Percentiles rank a stretch among this genome's conserved stretches.
phyloP scores from a whole-genome alignment of 116 monocot species.

The Cymodocea nodosa region DNA sequence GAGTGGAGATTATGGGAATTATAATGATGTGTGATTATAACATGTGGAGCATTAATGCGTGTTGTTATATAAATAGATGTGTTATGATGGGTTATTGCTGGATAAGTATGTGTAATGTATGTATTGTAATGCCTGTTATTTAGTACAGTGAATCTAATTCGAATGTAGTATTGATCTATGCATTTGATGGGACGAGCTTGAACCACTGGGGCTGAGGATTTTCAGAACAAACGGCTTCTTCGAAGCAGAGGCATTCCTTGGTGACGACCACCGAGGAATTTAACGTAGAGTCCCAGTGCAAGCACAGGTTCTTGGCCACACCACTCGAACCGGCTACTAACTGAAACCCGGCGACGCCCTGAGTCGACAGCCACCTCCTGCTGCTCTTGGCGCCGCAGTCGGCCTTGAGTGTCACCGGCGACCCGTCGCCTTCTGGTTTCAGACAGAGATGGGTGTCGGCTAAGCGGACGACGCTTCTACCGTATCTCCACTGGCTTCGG shows the following conservation, averaged over 20 bases:
- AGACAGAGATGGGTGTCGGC: slow-evolving; percentile 2
- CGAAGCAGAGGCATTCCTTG: slow-evolving; percentile 8
- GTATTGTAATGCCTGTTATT: too few species aligned
- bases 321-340: neutral
- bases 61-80: too few species aligned
- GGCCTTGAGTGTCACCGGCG: neutral
- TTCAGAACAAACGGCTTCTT: neutral
- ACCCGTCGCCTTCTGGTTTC: neutral
- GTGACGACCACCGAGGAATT: neutral
- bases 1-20: too few species aligned
- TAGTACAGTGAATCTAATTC: too few species aligned
- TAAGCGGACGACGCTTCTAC: neutral
- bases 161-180: neutral
- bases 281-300: neutral
- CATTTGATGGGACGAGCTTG: slow-evolving; percentile 5
- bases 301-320: slow-evolving; percentile 2
- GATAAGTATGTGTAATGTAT: too few species aligned
- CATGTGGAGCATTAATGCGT: too few species aligned
- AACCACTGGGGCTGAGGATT: slow-evolving; percentile 29
- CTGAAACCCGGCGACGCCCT: slow-evolving; percentile 11
- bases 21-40: too few species aligned
- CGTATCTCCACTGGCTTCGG: slow-evolving; percentile 15
- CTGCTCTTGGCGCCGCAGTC: slow-evolving; percentile 9
- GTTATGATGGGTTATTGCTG: too few species aligned
- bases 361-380: slow-evolving; percentile 1